A percentile compares a stretch with the other conserved stretches of the same genome.
phyloP scores from a whole-genome alignment of 345 rosid species.

The Populus simonii region DNA sequence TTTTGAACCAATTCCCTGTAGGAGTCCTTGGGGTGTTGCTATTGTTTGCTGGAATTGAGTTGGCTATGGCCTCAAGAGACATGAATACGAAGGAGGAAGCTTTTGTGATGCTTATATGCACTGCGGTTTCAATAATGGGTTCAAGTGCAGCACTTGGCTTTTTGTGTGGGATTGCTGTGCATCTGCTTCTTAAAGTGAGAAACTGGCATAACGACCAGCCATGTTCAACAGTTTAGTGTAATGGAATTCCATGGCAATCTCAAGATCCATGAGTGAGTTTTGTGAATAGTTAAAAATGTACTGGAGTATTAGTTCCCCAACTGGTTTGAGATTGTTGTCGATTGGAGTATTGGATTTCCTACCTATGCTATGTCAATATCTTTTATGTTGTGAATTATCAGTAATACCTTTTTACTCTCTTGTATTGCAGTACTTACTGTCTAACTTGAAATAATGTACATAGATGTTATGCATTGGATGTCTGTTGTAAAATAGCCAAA shows the following conservation, averaged over 20 bases:
- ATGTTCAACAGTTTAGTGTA: background rate
- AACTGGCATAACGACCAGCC: slow-evolving; percentile 15
- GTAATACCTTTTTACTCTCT: too few species aligned
- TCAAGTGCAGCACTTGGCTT: slow-evolving; percentile 85
- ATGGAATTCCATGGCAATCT: slow-evolving; percentile 3
- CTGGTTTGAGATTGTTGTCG: background rate
- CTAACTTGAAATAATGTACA: background rate
- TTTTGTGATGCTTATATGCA: slow-evolving; percentile 67
- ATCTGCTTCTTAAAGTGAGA: slow-evolving; percentile 51
- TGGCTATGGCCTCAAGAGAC: slow-evolving; percentile 77
- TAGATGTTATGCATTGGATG: background rate
- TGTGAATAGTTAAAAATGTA: background rate
- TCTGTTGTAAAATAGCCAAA: background rate
- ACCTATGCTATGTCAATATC: background rate
- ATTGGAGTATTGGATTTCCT: background rate
- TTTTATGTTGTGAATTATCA: background rate
- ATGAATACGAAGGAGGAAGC: slow-evolving; percentile 71
- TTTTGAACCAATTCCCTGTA: slow-evolving; percentile 70
- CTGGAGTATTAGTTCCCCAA: too few species aligned
- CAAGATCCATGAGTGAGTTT: background rate
- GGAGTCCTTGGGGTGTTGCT: slow-evolving; percentile 70
- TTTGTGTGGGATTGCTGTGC: slow-evolving; percentile 56
- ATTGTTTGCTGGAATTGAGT: slow-evolving; percentile 72
- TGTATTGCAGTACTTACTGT: too few species aligned
- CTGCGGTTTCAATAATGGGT: slow-evolving; percentile 62